A percentile compares a stretch with the other conserved stretches of the same genome.
Conservation (phyloP, 306 rosid genomes). For the Gastrolobium villosum region DNA sequence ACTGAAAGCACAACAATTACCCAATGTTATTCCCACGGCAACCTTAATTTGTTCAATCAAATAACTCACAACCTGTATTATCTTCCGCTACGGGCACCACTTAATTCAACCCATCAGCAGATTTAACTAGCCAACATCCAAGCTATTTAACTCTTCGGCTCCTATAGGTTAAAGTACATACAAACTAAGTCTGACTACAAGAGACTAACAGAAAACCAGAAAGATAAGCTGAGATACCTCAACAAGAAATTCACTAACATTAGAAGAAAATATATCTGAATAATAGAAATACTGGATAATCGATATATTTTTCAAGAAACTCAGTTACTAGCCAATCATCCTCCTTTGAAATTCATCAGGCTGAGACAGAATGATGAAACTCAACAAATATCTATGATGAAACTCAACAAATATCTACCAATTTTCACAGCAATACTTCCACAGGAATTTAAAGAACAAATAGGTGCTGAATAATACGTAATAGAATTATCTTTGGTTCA, state of each 20-base stretch:
- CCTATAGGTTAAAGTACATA: background rate
- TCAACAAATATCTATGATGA: no score
- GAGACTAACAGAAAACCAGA: conserved; percentile 18
- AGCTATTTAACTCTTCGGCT: conserved; percentile 5
- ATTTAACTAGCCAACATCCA: background rate
- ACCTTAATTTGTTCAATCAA: conserved; percentile 23
- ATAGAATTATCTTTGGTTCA: no score
- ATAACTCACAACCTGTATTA: conserved; percentile 35
- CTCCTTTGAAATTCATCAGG: conserved; percentile 11
- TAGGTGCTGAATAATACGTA: no score
- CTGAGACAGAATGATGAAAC: no score
- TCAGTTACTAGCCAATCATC: conserved; percentile 18
- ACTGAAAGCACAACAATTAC: conserved; percentile 11
- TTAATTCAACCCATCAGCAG: conserved; percentile 16
- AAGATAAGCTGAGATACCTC: background rate
- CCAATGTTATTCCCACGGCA: background rate
- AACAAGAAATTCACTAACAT: background rate
- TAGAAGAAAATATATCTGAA: background rate
- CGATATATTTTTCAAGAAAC: conserved; percentile 18
- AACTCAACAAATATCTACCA: no score
- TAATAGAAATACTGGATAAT: background rate
- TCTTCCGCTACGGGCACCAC: background rate
- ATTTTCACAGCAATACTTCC: no score
- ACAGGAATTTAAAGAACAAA: no score
- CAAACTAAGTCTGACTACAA: conserved; percentile 31